A percentile compares a stretch with the other conserved stretches of the same genome.
phyloP scores from a whole-genome alignment of 768 basidiomycete species.

The Rhodotorula diobovata region DNA sequence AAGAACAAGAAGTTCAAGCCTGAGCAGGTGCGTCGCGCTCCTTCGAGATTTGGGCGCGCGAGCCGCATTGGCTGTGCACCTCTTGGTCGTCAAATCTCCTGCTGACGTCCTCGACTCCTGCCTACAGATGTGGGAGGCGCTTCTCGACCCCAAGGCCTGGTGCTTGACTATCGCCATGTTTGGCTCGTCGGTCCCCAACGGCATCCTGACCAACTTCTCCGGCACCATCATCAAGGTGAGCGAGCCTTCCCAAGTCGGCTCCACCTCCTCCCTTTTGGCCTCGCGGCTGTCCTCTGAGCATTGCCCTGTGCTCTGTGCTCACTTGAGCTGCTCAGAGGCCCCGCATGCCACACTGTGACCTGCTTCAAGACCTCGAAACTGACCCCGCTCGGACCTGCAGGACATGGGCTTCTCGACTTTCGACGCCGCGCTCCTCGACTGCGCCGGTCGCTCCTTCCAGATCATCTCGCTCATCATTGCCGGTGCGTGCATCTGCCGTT shows the following conservation, averaged over 20 bases:
- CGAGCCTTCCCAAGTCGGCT: too few relatives aligned
- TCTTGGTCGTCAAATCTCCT: too few relatives aligned
- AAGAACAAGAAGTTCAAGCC: constrained; percentile 46
- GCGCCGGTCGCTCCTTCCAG: constrained; percentile 47
- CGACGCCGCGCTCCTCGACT: constrained; percentile 47
- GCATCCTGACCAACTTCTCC: constrained; percentile 48
- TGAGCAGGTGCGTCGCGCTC: neutral
- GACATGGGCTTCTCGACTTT: constrained; percentile 45
- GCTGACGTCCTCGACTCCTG: neutral
- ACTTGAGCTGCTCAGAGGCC: too few relatives aligned
- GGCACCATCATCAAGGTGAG: constrained; percentile 48
- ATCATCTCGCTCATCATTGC: constrained; percentile 48
- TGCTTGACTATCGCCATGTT: constrained; percentile 47
- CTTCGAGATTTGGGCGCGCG: too few relatives aligned
- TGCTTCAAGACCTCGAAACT: too few relatives aligned
- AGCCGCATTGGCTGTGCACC: too few relatives aligned
- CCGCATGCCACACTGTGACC: too few relatives aligned
- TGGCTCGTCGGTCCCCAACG: constrained; percentile 46
- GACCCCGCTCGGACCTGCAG: too few relatives aligned
- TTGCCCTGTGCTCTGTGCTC: too few relatives aligned
- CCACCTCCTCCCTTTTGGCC: too few relatives aligned
- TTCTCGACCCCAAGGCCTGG: constrained; percentile 46
- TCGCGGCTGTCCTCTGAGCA: too few relatives aligned
- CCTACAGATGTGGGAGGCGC: constrained; percentile 36
- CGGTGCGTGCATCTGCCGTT: too few relatives aligned